These are phyloP conservation scores for Candolleomyces eurysporus DNA, from an alignment of 768 basidiomycete species.

Conservation along the genomic window DNA sequence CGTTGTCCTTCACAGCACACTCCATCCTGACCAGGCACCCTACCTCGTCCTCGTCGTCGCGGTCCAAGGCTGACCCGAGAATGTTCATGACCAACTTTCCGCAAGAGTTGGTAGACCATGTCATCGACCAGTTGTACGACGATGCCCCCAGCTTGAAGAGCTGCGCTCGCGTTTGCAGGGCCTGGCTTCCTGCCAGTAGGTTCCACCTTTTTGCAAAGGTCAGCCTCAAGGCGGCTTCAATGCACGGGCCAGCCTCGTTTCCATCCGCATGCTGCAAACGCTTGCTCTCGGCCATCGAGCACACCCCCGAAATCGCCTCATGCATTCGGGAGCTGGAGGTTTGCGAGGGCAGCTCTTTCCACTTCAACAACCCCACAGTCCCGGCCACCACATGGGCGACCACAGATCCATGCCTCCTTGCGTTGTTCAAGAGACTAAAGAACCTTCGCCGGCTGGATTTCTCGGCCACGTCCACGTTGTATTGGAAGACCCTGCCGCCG, in stretches of 20 bases:
- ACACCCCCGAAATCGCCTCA: constrained; percentile 29
- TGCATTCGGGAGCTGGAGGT: constrained; percentile 39
- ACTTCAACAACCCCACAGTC: constrained; percentile 24
- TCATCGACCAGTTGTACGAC: constrained; percentile 43
- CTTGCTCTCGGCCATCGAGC: constrained; percentile 31
- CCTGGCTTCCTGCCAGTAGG: constrained; percentile 39
- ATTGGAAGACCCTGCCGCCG: constrained; percentile 35
- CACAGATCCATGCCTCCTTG: constrained; percentile 34
- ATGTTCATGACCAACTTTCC: constrained; percentile 24
- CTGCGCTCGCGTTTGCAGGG: constrained; percentile 36
- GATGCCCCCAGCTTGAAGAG: constrained; percentile 25
- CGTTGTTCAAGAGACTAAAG: constrained; percentile 34
- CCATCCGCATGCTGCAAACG: constrained; percentile 34
- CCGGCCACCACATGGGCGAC: constrained; percentile 37
- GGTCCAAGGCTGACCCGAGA: not conserved
- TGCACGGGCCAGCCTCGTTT: constrained; percentile 21
- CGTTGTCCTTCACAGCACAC: not conserved
- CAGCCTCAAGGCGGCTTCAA: constrained; percentile 30
- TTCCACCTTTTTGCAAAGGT: constrained; percentile 40
- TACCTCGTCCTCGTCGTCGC: not conserved
- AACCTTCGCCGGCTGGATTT: constrained; percentile 38
- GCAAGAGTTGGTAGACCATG: constrained; percentile 47
- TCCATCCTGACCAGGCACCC: not conserved
- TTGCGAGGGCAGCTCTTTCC: constrained; percentile 35
- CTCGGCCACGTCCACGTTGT: constrained; percentile 31